Conservation (phyloP, 768 basidiomycete species). For the Podaxis pistillaris region DNA sequence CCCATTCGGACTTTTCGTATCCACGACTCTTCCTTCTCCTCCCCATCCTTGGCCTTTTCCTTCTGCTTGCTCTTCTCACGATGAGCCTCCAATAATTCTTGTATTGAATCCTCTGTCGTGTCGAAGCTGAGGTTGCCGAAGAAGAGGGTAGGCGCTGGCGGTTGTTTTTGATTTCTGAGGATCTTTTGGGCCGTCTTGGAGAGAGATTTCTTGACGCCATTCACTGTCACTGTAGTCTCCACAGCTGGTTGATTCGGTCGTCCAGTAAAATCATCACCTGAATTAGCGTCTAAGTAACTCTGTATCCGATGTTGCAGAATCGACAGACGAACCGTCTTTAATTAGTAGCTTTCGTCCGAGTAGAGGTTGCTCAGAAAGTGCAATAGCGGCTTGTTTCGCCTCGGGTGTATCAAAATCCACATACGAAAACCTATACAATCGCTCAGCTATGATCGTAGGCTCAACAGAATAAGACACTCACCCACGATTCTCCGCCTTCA, state of each 20-base stretch:
- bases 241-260: slow-evolving; percentile 51
- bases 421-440: slow-evolving; percentile 78
- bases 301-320: not conserved
- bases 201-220: slow-evolving; percentile 34
- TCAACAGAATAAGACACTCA: slow-evolving; percentile 37
- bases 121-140: slow-evolving; percentile 92
- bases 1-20: slow-evolving; percentile 67
- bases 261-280: slow-evolving; percentile 75
- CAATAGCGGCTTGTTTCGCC: slow-evolving; percentile 71
- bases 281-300: not conserved
- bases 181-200: slow-evolving; percentile 80
- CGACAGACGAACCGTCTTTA: slow-evolving; percentile 73
- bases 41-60: slow-evolving; percentile 27
- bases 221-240: slow-evolving; percentile 30
- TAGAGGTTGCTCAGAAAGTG: slow-evolving; percentile 76
- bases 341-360: slow-evolving; percentile 89
- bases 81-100: slow-evolving; percentile 73
- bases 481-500: slow-evolving; percentile 76
- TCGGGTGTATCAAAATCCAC: slow-evolving; percentile 87
- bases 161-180: slow-evolving; percentile 74
- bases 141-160: slow-evolving; percentile 84
- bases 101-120: slow-evolving; percentile 75
- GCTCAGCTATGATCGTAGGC: slow-evolving; percentile 1
- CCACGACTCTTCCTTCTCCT: slow-evolving; percentile 25
- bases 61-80: slow-evolving; percentile 32